A percentile compares a stretch with the other conserved stretches of the same genome.
Conservation (phyloP, 495 filamentous ascomycete species). For the Xylaria grammica region DNA sequence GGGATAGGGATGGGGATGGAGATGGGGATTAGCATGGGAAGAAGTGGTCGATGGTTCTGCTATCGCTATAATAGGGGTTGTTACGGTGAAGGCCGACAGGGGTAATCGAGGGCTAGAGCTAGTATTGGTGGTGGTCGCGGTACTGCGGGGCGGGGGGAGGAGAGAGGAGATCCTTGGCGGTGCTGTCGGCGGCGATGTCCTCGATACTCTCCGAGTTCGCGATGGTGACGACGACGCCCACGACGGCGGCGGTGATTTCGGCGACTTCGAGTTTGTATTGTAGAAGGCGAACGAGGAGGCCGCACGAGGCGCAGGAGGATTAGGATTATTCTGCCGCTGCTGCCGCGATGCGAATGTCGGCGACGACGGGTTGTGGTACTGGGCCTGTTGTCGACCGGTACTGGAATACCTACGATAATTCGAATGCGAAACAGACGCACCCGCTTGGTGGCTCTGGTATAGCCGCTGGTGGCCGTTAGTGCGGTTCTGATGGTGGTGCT, state of each 20-base stretch:
- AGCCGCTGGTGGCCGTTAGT: no score
- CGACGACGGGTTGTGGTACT: no score
- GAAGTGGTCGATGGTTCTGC: slow-evolving; percentile 26
- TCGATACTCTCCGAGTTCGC: background rate
- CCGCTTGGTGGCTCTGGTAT: no score
- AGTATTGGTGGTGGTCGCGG: slow-evolving; percentile 3
- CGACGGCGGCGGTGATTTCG: background rate
- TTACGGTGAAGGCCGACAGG: slow-evolving; percentile 3
- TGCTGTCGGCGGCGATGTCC: slow-evolving; percentile 9
- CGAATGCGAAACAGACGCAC: no score
- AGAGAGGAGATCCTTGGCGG: slow-evolving; percentile 22
- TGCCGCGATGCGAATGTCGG: background rate
- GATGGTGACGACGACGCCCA: background rate
- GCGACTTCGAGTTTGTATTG: background rate
- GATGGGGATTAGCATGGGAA: background rate
- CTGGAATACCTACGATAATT: no score
- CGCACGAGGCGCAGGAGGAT: slow-evolving; percentile 11
- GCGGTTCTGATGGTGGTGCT: no score
- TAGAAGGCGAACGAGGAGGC: slow-evolving; percentile 14
- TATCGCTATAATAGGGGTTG: slow-evolving; percentile 26
- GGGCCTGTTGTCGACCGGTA: no score
- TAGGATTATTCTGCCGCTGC: slow-evolving; percentile 2
- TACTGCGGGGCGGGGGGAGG: slow-evolving; percentile 18
- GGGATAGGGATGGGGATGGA: slow-evolving; percentile 24
- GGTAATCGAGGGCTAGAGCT: slow-evolving; percentile 12